These are phyloP conservation scores for Sporodiniella umbellata DNA, from an alignment of 371 early-diverging fungal genomes.

Conservation along the genomic window DNA sequence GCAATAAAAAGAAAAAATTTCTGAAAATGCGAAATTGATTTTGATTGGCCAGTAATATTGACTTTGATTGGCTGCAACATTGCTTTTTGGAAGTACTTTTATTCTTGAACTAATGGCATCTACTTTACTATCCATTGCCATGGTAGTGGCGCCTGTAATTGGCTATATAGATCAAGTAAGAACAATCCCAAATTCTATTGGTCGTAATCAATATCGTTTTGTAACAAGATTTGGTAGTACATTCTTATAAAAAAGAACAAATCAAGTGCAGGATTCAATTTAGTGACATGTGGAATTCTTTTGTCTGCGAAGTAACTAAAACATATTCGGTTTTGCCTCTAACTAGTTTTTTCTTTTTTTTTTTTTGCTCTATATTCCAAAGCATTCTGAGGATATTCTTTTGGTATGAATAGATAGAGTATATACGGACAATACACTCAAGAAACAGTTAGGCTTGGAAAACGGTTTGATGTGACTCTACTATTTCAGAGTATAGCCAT, in stretches of 20 bases:
- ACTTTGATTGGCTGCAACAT: too few species aligned
- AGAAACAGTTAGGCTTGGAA: conserved; percentile 37
- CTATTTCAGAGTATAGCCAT: conserved; percentile 59
- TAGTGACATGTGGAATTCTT: conserved; percentile 26
- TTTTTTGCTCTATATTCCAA: background rate
- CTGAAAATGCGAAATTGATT: too few species aligned
- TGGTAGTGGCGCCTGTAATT: conserved; percentile 24
- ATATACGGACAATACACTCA: background rate
- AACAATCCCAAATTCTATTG: background rate
- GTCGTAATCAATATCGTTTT: too few species aligned
- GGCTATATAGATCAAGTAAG: conserved; percentile 33
- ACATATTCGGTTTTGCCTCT: too few species aligned
- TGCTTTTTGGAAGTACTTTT: too few species aligned
- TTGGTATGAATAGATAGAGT: conserved; percentile 30
- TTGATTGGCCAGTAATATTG: too few species aligned
- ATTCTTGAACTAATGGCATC: conserved; percentile 2
- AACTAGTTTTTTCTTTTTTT: too few species aligned
- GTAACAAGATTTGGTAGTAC: conserved; percentile 9
- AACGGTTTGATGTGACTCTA: conserved; percentile 56
- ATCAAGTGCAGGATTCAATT: conserved; percentile 31
- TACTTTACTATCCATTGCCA: conserved; percentile 16
- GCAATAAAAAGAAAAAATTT: too few species aligned
- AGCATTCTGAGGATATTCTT: conserved; percentile 58
- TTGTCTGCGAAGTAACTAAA: conserved; percentile 26
- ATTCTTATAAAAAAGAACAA: conserved; percentile 21